Percentiles rank a stretch among this genome's conserved stretches.
Conservation (phyloP, 148 eudicot genomes). For the Selenicereus undatus region DNA sequence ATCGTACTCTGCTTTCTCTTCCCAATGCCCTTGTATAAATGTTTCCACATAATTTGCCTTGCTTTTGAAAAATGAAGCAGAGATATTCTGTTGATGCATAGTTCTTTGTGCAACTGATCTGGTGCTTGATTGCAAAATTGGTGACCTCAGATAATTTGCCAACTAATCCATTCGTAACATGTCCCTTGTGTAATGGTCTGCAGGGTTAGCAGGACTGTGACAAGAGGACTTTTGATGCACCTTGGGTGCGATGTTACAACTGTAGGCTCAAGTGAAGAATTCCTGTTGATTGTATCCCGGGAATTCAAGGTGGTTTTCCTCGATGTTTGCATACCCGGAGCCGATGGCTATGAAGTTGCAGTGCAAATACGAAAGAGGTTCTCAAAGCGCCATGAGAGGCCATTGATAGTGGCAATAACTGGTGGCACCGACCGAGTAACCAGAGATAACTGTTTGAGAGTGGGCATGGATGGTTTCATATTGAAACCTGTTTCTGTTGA, state of each 20-base stretch:
- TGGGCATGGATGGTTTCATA: slow-evolving; percentile 74
- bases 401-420: slow-evolving; percentile 59
- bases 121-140: not conserved
- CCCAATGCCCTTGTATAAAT: not conserved
- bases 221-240: slow-evolving; percentile 74
- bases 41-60: not conserved
- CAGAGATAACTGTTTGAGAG: slow-evolving; percentile 61
- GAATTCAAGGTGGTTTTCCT: slow-evolving; percentile 64
- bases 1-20: not conserved
- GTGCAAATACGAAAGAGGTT: slow-evolving; percentile 49
- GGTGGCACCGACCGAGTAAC: slow-evolving; percentile 50
- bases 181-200: slow-evolving; percentile 13
- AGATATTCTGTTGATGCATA: too few relatives aligned
- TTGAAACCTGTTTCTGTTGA: slow-evolving; percentile 81
- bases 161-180: not conserved
- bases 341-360: slow-evolving; percentile 60
- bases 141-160: not conserved
- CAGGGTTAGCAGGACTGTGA: slow-evolving; percentile 80
- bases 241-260: slow-evolving; percentile 72
- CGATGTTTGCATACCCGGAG: slow-evolving; percentile 53
- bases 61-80: not conserved
- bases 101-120: too few relatives aligned
- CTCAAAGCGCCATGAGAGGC: slow-evolving; percentile 51
- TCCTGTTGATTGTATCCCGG: slow-evolving; percentile 44
- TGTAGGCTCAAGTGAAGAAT: slow-evolving; percentile 63